Evolutionary conservation across 1,139 yeast genomes (phyloP), one percentile per base, ranked within the genome.

Genomic region (Yamadazyma triangularis): DNA sequence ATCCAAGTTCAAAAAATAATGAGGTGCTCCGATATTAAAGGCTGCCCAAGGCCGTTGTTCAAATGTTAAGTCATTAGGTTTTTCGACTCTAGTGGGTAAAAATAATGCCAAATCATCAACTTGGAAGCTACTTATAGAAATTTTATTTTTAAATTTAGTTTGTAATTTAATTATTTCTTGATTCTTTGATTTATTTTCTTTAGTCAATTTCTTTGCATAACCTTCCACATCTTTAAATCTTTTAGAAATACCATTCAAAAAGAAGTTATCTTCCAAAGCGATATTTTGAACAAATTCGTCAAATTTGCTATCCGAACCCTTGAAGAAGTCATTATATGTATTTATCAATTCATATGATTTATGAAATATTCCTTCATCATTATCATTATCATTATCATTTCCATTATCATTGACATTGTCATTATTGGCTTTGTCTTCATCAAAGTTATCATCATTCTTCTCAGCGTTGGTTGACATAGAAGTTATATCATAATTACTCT

Each of bases 201-300:
- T 81, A 35, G 89, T 85, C 37, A 86, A 69, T 48, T 79, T 83
- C 48, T 93, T 79, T 1, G 97, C 97, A 44, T 88, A 69, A n/a
- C 82, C 79, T 53, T 91, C 97, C 29, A 89, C 94, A 50, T 89
- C 97, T 37, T 75, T 76, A 49, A 91, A 88, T 38, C 98, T 67
- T 48, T 82, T 79, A 21, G 80, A 68, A 2, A 88, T 79, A 1
- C 88, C 79, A 29, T 72, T 70, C 30, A 79, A 68, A 47, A 82
- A 78, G 34, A 81, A 62, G 25, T 42, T 47, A 23, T 45, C 49
- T 24, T 51, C 56, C 6, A 7, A 64, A 10, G 64, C 53, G 3
- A 63, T 48, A 1, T 48, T 27, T 8, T 47, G 40, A 18, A 62
- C 27, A 28, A 56, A 60, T 9, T 43, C 35, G 7, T 51, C 56